phyloP scores from a whole-genome alignment of 139 green algal species.

The Closterium sp. region DNA sequence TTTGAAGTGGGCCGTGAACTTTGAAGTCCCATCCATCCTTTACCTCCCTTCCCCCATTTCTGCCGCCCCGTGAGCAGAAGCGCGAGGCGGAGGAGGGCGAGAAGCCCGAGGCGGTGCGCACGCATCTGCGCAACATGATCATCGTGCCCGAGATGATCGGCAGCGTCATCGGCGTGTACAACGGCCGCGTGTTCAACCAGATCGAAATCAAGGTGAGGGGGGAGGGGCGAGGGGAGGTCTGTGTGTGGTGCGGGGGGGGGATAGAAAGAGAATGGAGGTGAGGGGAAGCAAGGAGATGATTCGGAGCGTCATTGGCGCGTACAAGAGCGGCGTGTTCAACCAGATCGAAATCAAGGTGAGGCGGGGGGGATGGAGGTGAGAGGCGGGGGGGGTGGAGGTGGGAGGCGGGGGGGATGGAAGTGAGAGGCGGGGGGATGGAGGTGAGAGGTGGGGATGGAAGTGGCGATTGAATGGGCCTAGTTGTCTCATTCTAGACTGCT shows the following conservation, averaged over 20 bases:
- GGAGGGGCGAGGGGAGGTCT: not conserved
- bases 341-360: slow-evolving; percentile 73
- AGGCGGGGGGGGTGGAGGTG: not conserved
- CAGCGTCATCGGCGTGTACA: slow-evolving; percentile 97
- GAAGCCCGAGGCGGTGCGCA: slow-evolving; percentile 97
- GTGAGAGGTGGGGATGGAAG: no score
- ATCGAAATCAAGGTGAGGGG: not conserved
- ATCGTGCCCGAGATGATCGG: slow-evolving; percentile 99
- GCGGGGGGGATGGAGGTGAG: not conserved
- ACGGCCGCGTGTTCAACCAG: slow-evolving; percentile 75
- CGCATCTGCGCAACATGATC: slow-evolving; percentile 99
- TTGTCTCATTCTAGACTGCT: no score
- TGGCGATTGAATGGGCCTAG: no score
- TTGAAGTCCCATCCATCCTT: no score
- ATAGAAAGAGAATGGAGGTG: no score
- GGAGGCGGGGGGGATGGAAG: not conserved
- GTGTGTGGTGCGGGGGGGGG: not conserved
- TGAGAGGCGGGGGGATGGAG: not conserved
- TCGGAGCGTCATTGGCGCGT: slow-evolving; percentile 92
- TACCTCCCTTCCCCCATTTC: not conserved
- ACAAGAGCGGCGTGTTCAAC: slow-evolving; percentile 99
- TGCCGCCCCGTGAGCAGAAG: slow-evolving; percentile 34
- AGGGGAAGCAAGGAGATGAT: slow-evolving; percentile 84
- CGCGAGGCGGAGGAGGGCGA: slow-evolving; percentile 71
- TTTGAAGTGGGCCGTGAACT: no score